Evolutionary conservation across 768 basidiomycete genomes (phyloP), one percentile per base, ranked within the genome.

Genomic region (Pholiota molesta): DNA sequence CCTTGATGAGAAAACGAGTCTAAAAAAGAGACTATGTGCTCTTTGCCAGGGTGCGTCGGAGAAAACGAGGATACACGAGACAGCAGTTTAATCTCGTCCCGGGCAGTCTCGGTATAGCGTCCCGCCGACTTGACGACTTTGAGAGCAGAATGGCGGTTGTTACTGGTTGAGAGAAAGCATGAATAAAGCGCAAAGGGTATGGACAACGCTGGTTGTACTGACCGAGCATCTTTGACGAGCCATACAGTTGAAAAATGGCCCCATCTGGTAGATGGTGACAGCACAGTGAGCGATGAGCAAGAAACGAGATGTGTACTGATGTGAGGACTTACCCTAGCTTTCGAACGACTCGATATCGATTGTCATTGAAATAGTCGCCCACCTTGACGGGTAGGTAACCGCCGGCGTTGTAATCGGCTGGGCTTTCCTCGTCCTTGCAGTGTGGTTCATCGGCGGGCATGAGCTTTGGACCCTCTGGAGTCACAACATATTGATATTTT

Each of bases 221-320:
- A 94, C 92, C 85, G 76, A 28, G 78, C 75, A 72, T 94, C 93
- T 70, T 89, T 88, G 19, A 92, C 91, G 35, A 95, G 88, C 94
- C 94, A 95, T 26, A 95, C 95, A 16, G 95, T 96, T 1, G 92
- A 95, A 73, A 97, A 97, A 77, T 96, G 94, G 40, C 95, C 95
- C 95, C 95, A 97, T 60, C 91, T 93, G 63, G 28, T 58, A 57
- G 51, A 66, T 64, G 59, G 57, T 59, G 54, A 64, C 63, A 70
- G 60, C 59, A 73, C 62, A 42, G 62, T 63, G 72, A 69, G 69
- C 63, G 65, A 71, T 71, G 65, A 71, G 67, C 42, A 55, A 64
- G 49, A 45, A 55, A 51, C 61, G n/a, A 39, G 67, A 52, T 45
- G 21, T 58, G 55, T 40, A 53, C 31, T 57, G 44, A 31, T 61